Conservation (phyloP, 257 asterid genomes). For the Vinca minor region DNA sequence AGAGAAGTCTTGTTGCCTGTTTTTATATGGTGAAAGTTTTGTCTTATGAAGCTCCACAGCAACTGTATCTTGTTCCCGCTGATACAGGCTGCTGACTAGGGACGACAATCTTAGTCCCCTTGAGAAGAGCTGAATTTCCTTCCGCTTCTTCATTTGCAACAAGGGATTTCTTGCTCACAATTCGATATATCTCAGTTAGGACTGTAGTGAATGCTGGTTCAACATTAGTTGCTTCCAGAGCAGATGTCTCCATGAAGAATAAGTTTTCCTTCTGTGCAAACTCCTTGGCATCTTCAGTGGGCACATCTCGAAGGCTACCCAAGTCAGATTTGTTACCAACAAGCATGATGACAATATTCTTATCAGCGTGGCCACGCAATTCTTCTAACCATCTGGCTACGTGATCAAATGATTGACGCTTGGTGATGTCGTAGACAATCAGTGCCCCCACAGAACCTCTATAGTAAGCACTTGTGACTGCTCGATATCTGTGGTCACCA, state of each 20-base stretch:
- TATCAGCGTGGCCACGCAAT: slow-evolving; percentile 72
- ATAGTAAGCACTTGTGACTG: slow-evolving; percentile 88
- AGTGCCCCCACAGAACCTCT: slow-evolving; percentile 93
- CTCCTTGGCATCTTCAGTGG: slow-evolving; percentile 82
- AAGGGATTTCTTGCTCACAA: slow-evolving; percentile 67
- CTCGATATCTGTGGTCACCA: slow-evolving; percentile 57
- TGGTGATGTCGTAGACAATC: slow-evolving; percentile 81
- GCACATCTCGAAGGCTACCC: slow-evolving; percentile 47
- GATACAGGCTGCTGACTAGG: slow-evolving; percentile 59
- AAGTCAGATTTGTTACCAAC: slow-evolving; percentile 86
- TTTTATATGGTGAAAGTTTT: slow-evolving; percentile 7
- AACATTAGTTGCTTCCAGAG: slow-evolving; percentile 74
- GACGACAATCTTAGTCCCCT: slow-evolving; percentile 57
- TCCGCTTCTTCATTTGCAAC: slow-evolving; percentile 65
- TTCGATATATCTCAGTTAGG: slow-evolving; percentile 64
- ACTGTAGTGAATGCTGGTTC: slow-evolving; percentile 65
- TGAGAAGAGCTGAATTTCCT: slow-evolving; percentile 63
- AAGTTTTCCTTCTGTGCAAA: slow-evolving; percentile 72
- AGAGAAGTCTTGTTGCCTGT: slow-evolving; percentile 4
- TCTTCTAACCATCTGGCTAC: slow-evolving; percentile 79
- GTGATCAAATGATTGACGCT: slow-evolving; percentile 70
- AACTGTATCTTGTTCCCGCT: slow-evolving; percentile 39
- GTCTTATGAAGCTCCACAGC: slow-evolving; percentile 54
- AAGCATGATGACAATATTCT: slow-evolving; percentile 70
- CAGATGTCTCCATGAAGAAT: slow-evolving; percentile 87